Conservation (phyloP, 441 rosid genomes). For the Erysimum cheiri region DNA sequence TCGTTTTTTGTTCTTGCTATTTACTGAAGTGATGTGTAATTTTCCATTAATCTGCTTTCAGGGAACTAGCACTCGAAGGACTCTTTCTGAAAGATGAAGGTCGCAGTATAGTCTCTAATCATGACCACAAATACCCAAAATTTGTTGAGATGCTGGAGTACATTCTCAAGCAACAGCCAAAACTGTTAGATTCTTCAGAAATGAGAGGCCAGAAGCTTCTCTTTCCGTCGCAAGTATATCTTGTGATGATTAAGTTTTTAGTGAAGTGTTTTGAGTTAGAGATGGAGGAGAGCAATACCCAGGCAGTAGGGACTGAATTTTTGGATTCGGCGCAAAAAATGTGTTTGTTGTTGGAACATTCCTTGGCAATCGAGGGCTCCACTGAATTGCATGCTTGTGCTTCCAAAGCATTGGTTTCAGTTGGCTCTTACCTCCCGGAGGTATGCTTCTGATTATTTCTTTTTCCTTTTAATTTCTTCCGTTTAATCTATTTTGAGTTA, state of each 20-base stretch:
- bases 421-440: conserved; percentile 88
- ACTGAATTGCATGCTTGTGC: conserved; percentile 88
- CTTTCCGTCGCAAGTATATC: conserved; percentile 77
- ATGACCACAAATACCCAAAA: conserved; percentile 68
- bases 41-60: conserved; percentile 39
- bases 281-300: conserved; percentile 59
- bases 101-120: conserved; percentile 51
- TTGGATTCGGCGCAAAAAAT: conserved; percentile 65
- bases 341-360: conserved; percentile 88
- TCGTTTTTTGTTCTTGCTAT: conserved; percentile 22
- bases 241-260: conserved; percentile 81
- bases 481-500: conserved; percentile 33
- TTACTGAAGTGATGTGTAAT: conserved; percentile 16
- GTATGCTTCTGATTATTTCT: conserved; percentile 56
- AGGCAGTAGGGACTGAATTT: conserved; percentile 64
- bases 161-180: conserved; percentile 83
- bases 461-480: conserved; percentile 24
- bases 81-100: conserved; percentile 75
- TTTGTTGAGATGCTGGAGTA: conserved; percentile 77
- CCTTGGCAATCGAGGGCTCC: conserved; percentile 87
- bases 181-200: conserved; percentile 71
- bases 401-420: conserved; percentile 74
- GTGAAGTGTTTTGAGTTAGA: conserved; percentile 89
- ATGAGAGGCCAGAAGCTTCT: conserved; percentile 78
- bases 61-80: conserved; percentile 97